Percentiles rank a stretch among this genome's conserved stretches.
Conservation (phyloP, 345 rosid genomes). For the Eucalyptus sideroxylon region DNA sequence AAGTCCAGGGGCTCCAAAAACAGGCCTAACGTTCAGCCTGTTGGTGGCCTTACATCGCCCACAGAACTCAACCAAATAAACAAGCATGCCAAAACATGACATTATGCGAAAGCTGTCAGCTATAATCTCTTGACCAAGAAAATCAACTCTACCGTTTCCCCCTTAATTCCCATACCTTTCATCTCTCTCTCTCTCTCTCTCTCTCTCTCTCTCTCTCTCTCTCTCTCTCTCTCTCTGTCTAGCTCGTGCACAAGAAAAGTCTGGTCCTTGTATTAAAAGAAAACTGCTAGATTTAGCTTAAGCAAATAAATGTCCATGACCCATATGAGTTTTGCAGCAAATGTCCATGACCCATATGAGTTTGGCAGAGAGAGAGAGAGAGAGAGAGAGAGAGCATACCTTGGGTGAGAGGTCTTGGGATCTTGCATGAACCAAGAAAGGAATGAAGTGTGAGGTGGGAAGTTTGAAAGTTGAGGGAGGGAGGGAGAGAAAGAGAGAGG, state of each 20-base stretch:
- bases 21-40: not conserved
- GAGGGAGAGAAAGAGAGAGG: not conserved
- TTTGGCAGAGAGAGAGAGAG: not conserved
- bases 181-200: not conserved
- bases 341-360: not conserved
- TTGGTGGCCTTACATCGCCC: not conserved
- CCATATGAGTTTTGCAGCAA: not conserved
- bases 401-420: constrained; percentile 53
- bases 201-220: too few species aligned
- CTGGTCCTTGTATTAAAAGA: not conserved
- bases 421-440: constrained; percentile 69
- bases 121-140: not conserved
- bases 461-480: not conserved
- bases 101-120: not conserved
- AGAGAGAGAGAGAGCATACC: constrained; percentile 23
- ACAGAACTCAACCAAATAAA: not conserved
- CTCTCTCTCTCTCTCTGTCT: not conserved
- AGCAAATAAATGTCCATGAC: not conserved
- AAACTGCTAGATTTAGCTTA: not conserved
- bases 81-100: not conserved
- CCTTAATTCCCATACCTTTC: not conserved
- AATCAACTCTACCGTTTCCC: not conserved
- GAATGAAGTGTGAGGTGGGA: constrained; percentile 9
- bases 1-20: not conserved
- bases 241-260: not conserved